Evolutionary conservation across 2,329 filamentous ascomycete genomes (phyloP), one percentile per base, ranked within the genome.

Genomic region (Cladosporium sp.): DNA sequence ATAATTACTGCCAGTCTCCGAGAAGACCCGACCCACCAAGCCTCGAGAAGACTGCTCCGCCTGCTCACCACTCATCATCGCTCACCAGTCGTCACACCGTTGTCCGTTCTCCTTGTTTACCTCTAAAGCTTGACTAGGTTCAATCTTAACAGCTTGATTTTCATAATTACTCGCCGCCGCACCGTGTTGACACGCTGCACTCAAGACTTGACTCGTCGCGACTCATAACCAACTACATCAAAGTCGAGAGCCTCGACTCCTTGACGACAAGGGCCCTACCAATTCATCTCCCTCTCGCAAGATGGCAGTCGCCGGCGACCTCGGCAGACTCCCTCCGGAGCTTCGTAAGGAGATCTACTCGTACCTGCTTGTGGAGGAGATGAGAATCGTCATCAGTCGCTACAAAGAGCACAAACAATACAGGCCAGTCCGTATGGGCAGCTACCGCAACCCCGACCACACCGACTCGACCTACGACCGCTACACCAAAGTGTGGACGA

Each of bases 301-400:
- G 14, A 50, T 50, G 46, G 46, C 46, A 23, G 16, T 26, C 3
- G 5, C 26, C 46, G 21, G 46, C 21, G 46, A 50, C 21, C 26
- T 50, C 12, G 46, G 46, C 10, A 50, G 18, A 21, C 64, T 72
- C 35, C 69, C 69, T 11, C 23, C 67, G 3, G 71, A 72, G 55
- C 65, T 72, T 23, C 67, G 69, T 53, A 67, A 65, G 40, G 68
- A 70, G 64, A 66, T 72, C 28, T 69, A 69, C 35, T 50, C 67
- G 31, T 33, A 65, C 65, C 62, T 68, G 2, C 65, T 67, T 26
- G 40, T 23, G 8, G 62, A 69, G 26, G n/a, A 29, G 1, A 4
- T 6, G 12, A 23, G 23, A 8, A 16, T 23, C 10, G 55, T 35
- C 55, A 57, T 35, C 10, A 29, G 5, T 6, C 52, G 21, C 52